These are phyloP conservation scores for Melocanna baccifera DNA, from an alignment of 176 grass and related monocot species.

Conservation along the genomic window DNA sequence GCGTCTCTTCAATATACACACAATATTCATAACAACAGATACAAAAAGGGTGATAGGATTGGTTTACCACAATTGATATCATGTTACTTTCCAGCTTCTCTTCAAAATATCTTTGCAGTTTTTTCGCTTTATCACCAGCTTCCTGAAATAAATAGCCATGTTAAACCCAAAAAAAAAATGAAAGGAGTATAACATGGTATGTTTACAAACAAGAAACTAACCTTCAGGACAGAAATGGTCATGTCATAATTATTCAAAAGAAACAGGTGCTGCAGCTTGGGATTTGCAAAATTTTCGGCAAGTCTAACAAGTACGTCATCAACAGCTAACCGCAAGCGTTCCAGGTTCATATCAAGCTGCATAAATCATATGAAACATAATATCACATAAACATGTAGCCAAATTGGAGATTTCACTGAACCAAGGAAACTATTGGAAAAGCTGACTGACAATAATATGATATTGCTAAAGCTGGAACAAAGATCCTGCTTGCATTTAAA, in stretches of 20 bases:
- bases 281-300: constrained; percentile 50
- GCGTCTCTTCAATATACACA: no score
- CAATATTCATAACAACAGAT: no score
- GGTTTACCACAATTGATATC: constrained; percentile 68
- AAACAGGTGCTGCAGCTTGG: constrained; percentile 71
- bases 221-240: constrained; percentile 83
- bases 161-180: constrained; percentile 1
- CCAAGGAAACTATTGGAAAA: constrained; percentile 11
- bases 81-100: constrained; percentile 83
- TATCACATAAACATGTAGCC: constrained; percentile 12
- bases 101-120: constrained; percentile 64
- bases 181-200: not conserved
- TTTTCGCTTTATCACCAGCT: constrained; percentile 50
- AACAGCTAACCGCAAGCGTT: constrained; percentile 62
- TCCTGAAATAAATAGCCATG: constrained; percentile 45
- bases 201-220: constrained; percentile 20
- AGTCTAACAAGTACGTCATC: constrained; percentile 71
- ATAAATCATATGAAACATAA: constrained; percentile 35
- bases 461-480: not conserved
- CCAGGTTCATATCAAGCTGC: constrained; percentile 82
- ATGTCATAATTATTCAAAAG: constrained; percentile 98
- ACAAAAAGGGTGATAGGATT: not conserved
- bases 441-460: not conserved
- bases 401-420: not conserved
- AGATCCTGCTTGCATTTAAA: not conserved